Base-by-base conservation (phyloP, 306 rosid species). In the Sicyos edulis region DNA sequence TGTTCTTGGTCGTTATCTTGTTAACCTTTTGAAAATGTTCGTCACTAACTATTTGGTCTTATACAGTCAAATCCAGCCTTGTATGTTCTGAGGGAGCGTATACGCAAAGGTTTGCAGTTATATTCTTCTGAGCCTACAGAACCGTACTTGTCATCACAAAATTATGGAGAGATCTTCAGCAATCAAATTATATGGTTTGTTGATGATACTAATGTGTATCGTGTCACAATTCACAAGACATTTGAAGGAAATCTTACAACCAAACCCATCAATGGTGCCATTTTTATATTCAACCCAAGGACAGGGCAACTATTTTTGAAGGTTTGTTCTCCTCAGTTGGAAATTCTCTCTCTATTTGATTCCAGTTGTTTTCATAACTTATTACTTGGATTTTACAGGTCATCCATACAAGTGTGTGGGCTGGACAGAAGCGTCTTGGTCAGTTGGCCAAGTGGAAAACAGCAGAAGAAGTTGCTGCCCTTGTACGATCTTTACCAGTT, bases 391-490 rank as follows among this genome's bases (percentile, higher is more conserved):
- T 19, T 64, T 80, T 85, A 71, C 77, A 92, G 98, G 98, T 93
- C 59, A 93, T 93, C 79, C 99, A 93, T 80, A 93, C 97, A 3
- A 93, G 99, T 85, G 99, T 93, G 2, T 93, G 99, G 99, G 99
- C 99, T 62, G 99, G 99, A 71, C 99, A 93, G 84, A 93, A 93
- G 84, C 99, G 99, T 87, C 99, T 93, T 73, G 99, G 99, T 69
- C 99, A 93, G 85, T 78, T 93, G 86, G 99, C 99, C 3, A 93
- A 93, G 89, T 93, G 99, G 99, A 93, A 93, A 85, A 93, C 99
- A 29, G 99, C 99, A 11, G 99, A 93, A 82, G 99, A 95, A 87
- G 99, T 93, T 80, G 99, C 99, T 59, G 99, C 99, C 24, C 96
- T 93, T 77, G 99, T 93, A 76, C 89, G 99, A 60, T 93, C 99